Conservation (phyloP, 352 stramenopile genomes). For the Phytopythium aichiense region DNA sequence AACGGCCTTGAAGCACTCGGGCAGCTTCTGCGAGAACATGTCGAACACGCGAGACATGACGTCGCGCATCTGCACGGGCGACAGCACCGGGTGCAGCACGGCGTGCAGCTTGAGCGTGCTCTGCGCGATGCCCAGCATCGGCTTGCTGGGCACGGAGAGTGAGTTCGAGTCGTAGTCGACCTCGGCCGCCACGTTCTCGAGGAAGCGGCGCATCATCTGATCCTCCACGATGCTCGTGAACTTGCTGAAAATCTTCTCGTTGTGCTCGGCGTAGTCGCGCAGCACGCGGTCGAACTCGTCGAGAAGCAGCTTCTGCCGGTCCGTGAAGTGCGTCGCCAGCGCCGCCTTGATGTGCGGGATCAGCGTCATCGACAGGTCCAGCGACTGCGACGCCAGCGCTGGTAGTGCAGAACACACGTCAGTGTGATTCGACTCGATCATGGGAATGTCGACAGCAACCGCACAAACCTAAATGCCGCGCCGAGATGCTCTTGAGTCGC, state of each 20-base stretch:
- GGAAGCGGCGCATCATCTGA: slow-evolving; percentile 92
- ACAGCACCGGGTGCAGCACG: slow-evolving; percentile 91
- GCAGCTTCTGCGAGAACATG: slow-evolving; percentile 87
- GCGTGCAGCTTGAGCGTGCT: slow-evolving; percentile 95
- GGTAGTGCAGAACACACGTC: slow-evolving; percentile 3
- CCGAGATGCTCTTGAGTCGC: slow-evolving; percentile 95
- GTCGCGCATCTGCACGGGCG: slow-evolving; percentile 93
- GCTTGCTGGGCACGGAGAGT: slow-evolving; percentile 63
- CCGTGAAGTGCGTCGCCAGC: slow-evolving; percentile 92
- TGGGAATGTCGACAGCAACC: not conserved
- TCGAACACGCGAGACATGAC: slow-evolving; percentile 91
- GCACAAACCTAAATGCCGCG: slow-evolving; percentile 88
- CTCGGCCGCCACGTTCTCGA: slow-evolving; percentile 74
- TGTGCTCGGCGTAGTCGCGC: slow-evolving; percentile 94
- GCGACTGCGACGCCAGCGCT: slow-evolving; percentile 94
- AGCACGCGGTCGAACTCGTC: slow-evolving; percentile 94
- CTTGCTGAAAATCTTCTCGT: slow-evolving; percentile 97
- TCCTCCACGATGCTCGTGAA: slow-evolving; percentile 97
- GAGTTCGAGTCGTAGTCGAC: slow-evolving; percentile 68
- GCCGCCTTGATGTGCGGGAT: slow-evolving; percentile 94
- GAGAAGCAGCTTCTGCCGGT: slow-evolving; percentile 95
- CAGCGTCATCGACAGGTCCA: slow-evolving; percentile 92
- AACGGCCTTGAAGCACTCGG: slow-evolving; percentile 85
- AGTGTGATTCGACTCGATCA: not conserved
- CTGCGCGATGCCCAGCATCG: slow-evolving; percentile 92